Evolutionary conservation across 768 basidiomycete species (phyloP), one percentile per base, ranked within the genome.

Genomic region (Lanmaoa rubissima): DNA sequence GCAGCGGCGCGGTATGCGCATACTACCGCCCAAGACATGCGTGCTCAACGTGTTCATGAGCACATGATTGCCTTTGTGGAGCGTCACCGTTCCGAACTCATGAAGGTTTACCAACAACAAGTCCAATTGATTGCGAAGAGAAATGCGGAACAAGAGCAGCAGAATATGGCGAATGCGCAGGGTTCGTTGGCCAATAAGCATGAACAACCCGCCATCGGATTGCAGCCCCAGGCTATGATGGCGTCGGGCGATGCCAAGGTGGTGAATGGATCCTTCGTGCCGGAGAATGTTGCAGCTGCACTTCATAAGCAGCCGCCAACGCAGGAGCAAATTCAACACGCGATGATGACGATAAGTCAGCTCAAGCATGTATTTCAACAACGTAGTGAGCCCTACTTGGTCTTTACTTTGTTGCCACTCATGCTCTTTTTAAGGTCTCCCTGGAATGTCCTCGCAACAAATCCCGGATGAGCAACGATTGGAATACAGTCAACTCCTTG

Each of bases 11-110:
- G 69, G 17, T 83, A 78, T 65, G 79, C 83, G 17, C 65, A 79
- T 47, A 59, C 74, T 51, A 73, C 79, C 14, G 73, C 73, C 2
- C 68, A 73, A 5, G 84, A 88, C 42, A 78, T 91, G 56, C 82
- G 82, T 12, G 72, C 72, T 14, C 78, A 75, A 40, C 77, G 77
- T 14, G 68, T 87, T 9, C 71, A 75, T 6, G 82, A 83, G 21
- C 60, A 74, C 46, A 69, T 82, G 53, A 84, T 91, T 46, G 56
- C 70, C 34, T 75, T 82, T 55, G 81, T 90, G 38, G 88, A 90
- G 62, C 60, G 61, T 4, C 67, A 86, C 61, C 82, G 88, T 40
- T 1, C 62, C 5, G 59, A 61, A 56, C 72, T 58, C 50, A 56
- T 53, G 53, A 71, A 58, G 49, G 34, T 63, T 36, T 69, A 63